Percentiles rank a stretch among this genome's conserved stretches.
These are phyloP conservation scores for Fusarium coicis DNA, from an alignment of 2,329 filamentous ascomycete genomes.

Conservation along the genomic window DNA sequence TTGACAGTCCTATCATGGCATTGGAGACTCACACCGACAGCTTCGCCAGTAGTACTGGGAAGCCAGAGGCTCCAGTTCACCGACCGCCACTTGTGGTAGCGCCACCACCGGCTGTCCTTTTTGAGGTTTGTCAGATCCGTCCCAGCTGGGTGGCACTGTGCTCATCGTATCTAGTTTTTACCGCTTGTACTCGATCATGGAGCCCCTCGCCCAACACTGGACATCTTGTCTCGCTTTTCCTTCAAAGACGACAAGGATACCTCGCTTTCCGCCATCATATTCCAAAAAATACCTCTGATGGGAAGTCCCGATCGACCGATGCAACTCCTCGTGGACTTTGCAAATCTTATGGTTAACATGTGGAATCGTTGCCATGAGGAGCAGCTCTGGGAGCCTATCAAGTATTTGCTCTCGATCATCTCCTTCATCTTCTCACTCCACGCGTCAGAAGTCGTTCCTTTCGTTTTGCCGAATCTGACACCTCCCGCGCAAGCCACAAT, in stretches of 20 bases:
- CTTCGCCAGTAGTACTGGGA: conserved; percentile 50
- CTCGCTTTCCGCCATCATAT: conserved; percentile 74
- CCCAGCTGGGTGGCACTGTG: neutral
- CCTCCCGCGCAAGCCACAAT: conserved; percentile 69
- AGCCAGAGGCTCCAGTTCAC: conserved; percentile 22
- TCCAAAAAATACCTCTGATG: conserved; percentile 72
- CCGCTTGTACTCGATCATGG: conserved; percentile 73
- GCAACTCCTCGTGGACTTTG: conserved; percentile 72
- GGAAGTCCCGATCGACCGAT: conserved; percentile 60
- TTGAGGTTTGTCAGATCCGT: conserved; percentile 54
- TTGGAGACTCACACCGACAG: conserved; percentile 64
- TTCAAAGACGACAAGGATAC: conserved; percentile 72
- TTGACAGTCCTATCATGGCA: conserved; percentile 74
- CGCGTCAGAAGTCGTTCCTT: conserved; percentile 66
- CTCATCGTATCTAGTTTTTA: conserved; percentile 60
- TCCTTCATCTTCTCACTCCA: conserved; percentile 72
- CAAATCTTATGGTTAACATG: conserved; percentile 70
- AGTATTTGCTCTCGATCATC: conserved; percentile 72
- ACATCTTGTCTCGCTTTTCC: conserved; percentile 71
- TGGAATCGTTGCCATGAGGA: conserved; percentile 77
- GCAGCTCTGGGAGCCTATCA: conserved; percentile 70
- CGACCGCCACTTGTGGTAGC: conserved; percentile 38
- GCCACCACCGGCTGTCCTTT: conserved; percentile 51
- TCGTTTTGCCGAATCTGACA: conserved; percentile 67
- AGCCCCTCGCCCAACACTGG: conserved; percentile 71